These are phyloP conservation scores for Peniophora sp. DNA, from an alignment of 1,284 basidiomycete genomes.

Conservation along the genomic window DNA sequence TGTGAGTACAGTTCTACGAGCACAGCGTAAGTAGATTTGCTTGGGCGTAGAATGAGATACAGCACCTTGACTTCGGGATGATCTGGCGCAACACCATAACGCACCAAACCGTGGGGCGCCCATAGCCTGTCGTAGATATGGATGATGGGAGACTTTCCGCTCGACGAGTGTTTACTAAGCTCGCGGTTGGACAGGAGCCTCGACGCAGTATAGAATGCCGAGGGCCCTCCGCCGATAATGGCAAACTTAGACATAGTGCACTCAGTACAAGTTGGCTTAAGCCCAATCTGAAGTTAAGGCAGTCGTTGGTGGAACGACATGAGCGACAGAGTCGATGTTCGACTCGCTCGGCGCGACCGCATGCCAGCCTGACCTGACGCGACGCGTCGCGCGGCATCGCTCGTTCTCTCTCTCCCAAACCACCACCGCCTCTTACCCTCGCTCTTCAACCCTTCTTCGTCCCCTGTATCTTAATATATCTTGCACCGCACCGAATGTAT, in stretches of 20 bases:
- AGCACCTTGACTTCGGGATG: conserved; percentile 95
- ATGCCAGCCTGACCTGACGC: no score
- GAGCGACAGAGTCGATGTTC: no score
- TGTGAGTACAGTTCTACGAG: conserved; percentile 89
- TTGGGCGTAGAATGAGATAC: conserved; percentile 14
- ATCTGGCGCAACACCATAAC: conserved; percentile 97
- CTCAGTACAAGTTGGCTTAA: no score
- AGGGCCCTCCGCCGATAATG: conserved; percentile 86
- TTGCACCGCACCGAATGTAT: no score
- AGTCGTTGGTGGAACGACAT: no score
- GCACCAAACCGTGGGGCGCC: conserved; percentile 89
- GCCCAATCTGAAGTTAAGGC: no score
- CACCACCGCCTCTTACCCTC: no score
- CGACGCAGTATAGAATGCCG: conserved; percentile 91
- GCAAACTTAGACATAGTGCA: conserved; percentile 49
- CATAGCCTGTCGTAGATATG: conserved; percentile 93
- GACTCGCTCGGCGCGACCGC: no score
- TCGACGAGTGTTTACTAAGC: not conserved
- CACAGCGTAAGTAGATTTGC: conserved; percentile 2
- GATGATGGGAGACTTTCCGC: conserved; percentile 40
- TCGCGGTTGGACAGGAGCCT: conserved; percentile 40
- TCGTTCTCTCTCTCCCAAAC: no score
- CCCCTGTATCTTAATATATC: no score
- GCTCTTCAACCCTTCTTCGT: no score
- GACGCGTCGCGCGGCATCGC: no score